Conservation (phyloP, 495 filamentous ascomycete species). For the Sporormia fimetaria region DNA sequence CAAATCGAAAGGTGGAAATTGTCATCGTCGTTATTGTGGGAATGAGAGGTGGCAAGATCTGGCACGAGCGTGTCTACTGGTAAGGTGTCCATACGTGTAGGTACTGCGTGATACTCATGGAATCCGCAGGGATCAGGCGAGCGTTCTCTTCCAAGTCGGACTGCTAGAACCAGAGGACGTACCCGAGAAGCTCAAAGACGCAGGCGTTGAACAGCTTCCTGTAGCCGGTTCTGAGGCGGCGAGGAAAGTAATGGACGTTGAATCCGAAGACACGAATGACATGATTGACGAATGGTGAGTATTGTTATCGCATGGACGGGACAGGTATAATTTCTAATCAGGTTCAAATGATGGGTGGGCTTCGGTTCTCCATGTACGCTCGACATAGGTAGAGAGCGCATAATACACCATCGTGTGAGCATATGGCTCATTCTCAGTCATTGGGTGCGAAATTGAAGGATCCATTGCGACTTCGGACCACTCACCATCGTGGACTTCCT, state of each 20-base stretch:
- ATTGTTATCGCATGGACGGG: too few relatives aligned
- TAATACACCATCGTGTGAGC: too few relatives aligned
- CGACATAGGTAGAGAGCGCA: too few relatives aligned
- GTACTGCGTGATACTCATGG: too few relatives aligned
- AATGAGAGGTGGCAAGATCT: slow-evolving; percentile 60
- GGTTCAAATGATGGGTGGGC: too few relatives aligned
- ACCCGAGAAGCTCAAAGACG: slow-evolving; percentile 33
- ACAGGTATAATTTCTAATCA: too few relatives aligned
- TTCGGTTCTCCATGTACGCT: too few relatives aligned
- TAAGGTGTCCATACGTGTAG: too few relatives aligned
- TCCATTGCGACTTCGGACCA: too few relatives aligned
- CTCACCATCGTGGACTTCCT: too few relatives aligned
- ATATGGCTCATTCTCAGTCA: too few relatives aligned
- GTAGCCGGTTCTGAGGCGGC: slow-evolving; percentile 59
- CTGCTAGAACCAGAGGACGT: slow-evolving; percentile 55
- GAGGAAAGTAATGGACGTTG: slow-evolving; percentile 52
- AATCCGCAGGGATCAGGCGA: slow-evolving; percentile 78
- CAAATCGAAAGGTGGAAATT: slow-evolving; percentile 53
- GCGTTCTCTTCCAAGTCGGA: slow-evolving; percentile 64
- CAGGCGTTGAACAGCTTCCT: slow-evolving; percentile 52
- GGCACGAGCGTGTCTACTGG: slow-evolving; percentile 79
- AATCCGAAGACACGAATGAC: slow-evolving; percentile 47
- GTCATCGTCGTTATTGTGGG: slow-evolving; percentile 66
- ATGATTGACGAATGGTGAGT: slow-evolving; percentile 53
- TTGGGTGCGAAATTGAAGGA: too few relatives aligned